phyloP scores from a whole-genome alignment of 352 stramenopile genomes.

The Aphanomyces euteiches region DNA sequence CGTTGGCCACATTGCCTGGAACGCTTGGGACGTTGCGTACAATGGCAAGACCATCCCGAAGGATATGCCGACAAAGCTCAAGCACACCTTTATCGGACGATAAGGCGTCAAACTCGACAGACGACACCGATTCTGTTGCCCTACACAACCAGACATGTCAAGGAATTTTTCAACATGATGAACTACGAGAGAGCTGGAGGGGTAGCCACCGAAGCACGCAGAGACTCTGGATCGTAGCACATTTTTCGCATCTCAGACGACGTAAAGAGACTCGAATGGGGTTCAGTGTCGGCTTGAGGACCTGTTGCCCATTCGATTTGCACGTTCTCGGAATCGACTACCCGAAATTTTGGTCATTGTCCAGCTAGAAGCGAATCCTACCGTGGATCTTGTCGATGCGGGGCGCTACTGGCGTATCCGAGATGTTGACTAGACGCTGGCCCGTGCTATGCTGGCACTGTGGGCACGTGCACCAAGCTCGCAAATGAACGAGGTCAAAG shows the following conservation, averaged over 20 bases:
- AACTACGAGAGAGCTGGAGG: conserved; percentile 33
- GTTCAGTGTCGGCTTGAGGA: conserved; percentile 62
- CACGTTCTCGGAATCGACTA: conserved; percentile 15
- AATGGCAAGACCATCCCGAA: conserved; percentile 66
- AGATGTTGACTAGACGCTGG: conserved; percentile 74
- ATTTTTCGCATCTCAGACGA: conserved; percentile 72
- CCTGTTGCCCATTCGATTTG: conserved; percentile 42
- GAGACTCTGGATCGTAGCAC: conserved; percentile 56
- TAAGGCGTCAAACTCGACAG: conserved; percentile 57
- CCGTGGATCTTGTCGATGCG: conserved; percentile 73
- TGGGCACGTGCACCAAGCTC: conserved; percentile 68
- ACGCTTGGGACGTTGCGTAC: conserved; percentile 68
- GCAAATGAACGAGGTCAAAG: conserved; percentile 72
- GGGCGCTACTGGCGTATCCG: conserved; percentile 51
- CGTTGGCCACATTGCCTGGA: conserved; percentile 53
- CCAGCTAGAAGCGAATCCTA: conserved; percentile 29
- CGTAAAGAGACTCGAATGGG: conserved; percentile 70
- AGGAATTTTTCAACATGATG: not conserved
- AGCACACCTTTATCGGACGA: conserved; percentile 69
- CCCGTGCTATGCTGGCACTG: conserved; percentile 70
- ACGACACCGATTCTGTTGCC: conserved; percentile 51
- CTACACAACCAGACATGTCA: conserved; percentile 29
- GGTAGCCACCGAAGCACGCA: conserved; percentile 50
- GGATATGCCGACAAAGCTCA: conserved; percentile 60
- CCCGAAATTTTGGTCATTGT: not conserved